phyloP scores from a whole-genome alignment of 495 filamentous ascomycete species.

The Neurospora hispaniola region DNA sequence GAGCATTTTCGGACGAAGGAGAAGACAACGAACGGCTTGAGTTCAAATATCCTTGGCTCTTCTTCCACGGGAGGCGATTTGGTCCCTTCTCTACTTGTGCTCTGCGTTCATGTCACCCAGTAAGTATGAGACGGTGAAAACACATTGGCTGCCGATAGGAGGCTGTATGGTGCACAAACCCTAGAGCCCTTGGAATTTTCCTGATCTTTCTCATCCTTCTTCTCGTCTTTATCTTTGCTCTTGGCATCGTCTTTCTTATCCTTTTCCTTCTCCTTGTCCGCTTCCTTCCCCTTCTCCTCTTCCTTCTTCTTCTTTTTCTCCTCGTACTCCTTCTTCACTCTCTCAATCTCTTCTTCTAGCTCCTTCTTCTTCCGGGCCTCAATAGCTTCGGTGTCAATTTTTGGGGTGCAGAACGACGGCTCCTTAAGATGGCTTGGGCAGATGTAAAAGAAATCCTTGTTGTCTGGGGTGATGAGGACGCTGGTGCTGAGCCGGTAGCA shows the following conservation, averaged over 20 bases:
- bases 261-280: constrained; percentile 35
- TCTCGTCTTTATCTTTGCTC: constrained; percentile 40
- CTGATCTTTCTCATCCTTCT: constrained; percentile 33
- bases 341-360: constrained; percentile 58
- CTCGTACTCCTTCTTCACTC: constrained; percentile 71
- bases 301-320: constrained; percentile 55
- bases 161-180: constrained; percentile 30
- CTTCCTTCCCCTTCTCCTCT: constrained; percentile 35
- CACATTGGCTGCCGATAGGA: not conserved
- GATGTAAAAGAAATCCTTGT: constrained; percentile 95
- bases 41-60: constrained; percentile 69
- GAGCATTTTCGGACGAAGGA: not conserved
- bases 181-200: constrained; percentile 42
- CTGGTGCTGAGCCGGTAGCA: constrained; percentile 83
- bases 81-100: constrained; percentile 25
- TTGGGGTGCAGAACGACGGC: constrained; percentile 65
- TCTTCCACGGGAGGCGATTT: constrained; percentile 40
- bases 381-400: constrained; percentile 64
- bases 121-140: not conserved
- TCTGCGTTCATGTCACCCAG: not conserved
- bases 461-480: constrained; percentile 82
- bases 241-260: constrained; percentile 43
- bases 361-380: constrained; percentile 61
- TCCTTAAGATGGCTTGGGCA: constrained; percentile 82
- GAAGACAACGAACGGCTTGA: constrained; percentile 58